Base-by-base conservation (phyloP, 768 basidiomycete species). In the Pleurotus eryngii region DNA sequence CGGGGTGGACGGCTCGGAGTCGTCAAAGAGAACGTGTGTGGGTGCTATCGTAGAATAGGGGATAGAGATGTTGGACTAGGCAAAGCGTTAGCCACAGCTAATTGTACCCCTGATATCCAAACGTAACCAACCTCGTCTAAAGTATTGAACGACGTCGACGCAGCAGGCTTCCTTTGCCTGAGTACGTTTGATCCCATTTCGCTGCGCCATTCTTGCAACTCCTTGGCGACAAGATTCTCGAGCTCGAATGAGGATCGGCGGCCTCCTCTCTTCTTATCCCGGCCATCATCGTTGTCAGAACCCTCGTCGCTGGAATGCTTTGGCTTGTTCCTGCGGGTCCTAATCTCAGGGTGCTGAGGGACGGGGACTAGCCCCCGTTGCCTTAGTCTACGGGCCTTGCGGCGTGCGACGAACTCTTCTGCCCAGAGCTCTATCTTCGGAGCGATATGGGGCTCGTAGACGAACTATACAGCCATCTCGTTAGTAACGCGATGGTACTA, bases 391-490 rank as follows among this genome's bases (percentile, higher is more conserved):
- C 59, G 61, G 17, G 72, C 71, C 53, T 65, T 56, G 14, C 74
- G 69, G 38, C 62, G 68, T 0, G 72, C 73, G 39, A 75, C 49
- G 54, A 70, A 76, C 51, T 76, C 72, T 55, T 71, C 72, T 4
- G 71, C 74, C 77, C 76, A 77, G 60, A 67, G 72, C 63, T 84
- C 85, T 26, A 89, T 46, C 43, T 72, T 76, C 0, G 86, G 86
- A 17, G 84, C 85, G 57, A 89, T 77, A 58, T 87, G 85, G 8
- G 86, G 86, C 60, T 86, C 85, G 57, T 86, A 88, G 26, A 89
- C 80, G 56, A 84, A 83, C 87, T 89, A 57, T 18, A 53, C 37
- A 40, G 4, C 5, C 20, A 47, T 53, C 53, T 59, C 27, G 22
- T 40, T 48, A 57, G 64, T 58, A 65, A 64, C 56, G 61, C 65